phyloP scores from a whole-genome alignment of 768 basidiomycete species.

The Dentipellis sp. region DNA sequence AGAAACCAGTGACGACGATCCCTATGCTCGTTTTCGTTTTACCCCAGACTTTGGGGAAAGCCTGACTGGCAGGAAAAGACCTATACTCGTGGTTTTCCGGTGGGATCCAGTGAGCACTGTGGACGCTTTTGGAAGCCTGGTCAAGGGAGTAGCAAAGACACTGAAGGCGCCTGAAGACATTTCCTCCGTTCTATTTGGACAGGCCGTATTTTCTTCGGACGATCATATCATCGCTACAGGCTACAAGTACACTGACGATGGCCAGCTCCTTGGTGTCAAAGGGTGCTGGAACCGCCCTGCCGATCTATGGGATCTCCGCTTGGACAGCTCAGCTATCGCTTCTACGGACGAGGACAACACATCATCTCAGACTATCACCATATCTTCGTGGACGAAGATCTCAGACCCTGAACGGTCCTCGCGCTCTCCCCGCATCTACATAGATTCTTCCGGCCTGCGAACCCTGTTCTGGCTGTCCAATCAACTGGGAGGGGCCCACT shows the following conservation, averaged over 20 bases:
- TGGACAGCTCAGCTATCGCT: conserved; percentile 1
- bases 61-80: conserved; percentile 7
- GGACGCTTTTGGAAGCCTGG: neutral
- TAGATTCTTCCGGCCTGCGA: neutral
- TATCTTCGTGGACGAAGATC: conserved; percentile 1
- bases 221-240: conserved; percentile 19
- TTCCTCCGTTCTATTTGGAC: conserved; percentile 6
- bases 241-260: conserved; percentile 18
- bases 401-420: neutral
- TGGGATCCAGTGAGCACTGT: neutral
- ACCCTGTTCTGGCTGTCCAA: conserved; percentile 20
- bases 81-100: conserved; percentile 6
- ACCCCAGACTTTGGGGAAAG: conserved; percentile 12
- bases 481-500: conserved; percentile 21
- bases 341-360: neutral
- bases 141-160: neutral
- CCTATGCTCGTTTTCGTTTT: conserved; percentile 9
- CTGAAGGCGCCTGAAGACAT: neutral
- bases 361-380: neutral
- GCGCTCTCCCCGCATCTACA: neutral
- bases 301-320: conserved; percentile 18
- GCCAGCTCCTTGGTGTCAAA: conserved; percentile 20
- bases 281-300: conserved; percentile 23
- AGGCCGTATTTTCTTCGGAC: conserved; percentile 10
- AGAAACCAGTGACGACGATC: conserved; percentile 6